These are phyloP conservation scores for Rhinocladiella mackenziei DNA, from an alignment of 2,329 filamentous ascomycete genomes.

Conservation along the genomic window DNA sequence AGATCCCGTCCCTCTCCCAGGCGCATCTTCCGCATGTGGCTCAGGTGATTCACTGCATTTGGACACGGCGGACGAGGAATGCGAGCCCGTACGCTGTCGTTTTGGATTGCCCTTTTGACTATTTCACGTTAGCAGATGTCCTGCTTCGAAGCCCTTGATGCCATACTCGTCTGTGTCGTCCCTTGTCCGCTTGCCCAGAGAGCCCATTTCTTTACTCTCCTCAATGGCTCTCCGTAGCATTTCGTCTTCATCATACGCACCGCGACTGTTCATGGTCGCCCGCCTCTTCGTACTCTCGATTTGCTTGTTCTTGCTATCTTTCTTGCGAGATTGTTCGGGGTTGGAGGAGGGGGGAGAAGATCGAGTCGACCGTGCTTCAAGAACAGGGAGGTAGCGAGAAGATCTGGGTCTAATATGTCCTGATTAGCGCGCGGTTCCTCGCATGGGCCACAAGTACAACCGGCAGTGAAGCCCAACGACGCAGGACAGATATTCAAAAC, in stretches of 20 bases:
- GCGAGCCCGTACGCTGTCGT: slow-evolving; percentile 76
- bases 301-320: slow-evolving; percentile 49
- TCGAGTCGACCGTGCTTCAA: slow-evolving; percentile 45
- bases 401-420: slow-evolving; percentile 53
- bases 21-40: slow-evolving; percentile 61
- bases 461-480: no score
- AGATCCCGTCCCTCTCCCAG: slow-evolving; percentile 27
- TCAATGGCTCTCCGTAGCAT: slow-evolving; percentile 84
- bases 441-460: not conserved
- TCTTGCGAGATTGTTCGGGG: slow-evolving; percentile 40
- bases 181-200: slow-evolving; percentile 74
- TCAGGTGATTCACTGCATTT: slow-evolving; percentile 42
- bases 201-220: slow-evolving; percentile 71
- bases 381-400: slow-evolving; percentile 60
- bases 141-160: not conserved
- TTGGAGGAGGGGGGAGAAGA: slow-evolving; percentile 44
- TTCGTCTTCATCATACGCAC: slow-evolving; percentile 93
- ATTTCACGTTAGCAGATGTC: slow-evolving; percentile 18
- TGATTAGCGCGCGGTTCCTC: slow-evolving; percentile 8
- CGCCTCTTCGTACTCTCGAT: slow-evolving; percentile 69
- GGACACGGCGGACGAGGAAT: slow-evolving; percentile 60
- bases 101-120: slow-evolving; percentile 71
- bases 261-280: slow-evolving; percentile 96
- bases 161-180: slow-evolving; percentile 88
- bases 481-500: no score